Evolutionary conservation across 257 asterid genomes (phyloP), one percentile per base, ranked within the genome.

Genomic region (Solanum commersonii): DNA sequence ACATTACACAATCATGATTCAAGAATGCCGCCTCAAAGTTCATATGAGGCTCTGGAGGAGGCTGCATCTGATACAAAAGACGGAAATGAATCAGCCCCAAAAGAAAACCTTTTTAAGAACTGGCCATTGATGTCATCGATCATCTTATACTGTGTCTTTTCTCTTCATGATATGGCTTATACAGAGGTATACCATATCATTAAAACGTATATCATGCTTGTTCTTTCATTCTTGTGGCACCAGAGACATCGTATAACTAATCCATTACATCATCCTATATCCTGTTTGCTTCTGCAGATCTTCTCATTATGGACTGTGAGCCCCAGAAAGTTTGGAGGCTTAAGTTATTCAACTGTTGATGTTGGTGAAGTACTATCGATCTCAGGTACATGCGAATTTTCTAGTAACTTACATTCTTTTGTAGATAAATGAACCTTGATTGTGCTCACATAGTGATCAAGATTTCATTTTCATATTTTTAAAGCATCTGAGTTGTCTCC

Each of bases 221-320:
- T 78, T 77, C 37, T 78, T 78, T 78, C 84, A 42, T n/a, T 42
- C 25, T 78, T 40, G 15, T 79, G 84, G 84, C 38, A 77, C 60
- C 65, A n/a, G 38, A 8, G 25, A 44, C 25, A 27, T 27, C 2
- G 10, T 5, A 44, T 44, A 46, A 79, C 13, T 16, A 46, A 44
- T 46, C 13, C 16, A 78, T 78, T 42, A 2, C n/a, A 25, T 79
- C 84, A 79, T 42, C 84, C 65, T 10, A 16, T n/a, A 73, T 8
- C 38, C 5, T 4, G 10, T 35, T 71, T 73, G 15, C 49, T 27
- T 84, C 67, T 70, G 35, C 84, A 96, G 98, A 96, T 95, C 93
- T 96, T 96, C 89, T 93, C 99, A 18, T 87, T 96, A 86, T 96
- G 99, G 99, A 95, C 99, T 25, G 98, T 91, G 77, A 96, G 96